These are phyloP conservation scores for Monilinia fructigena DNA, from an alignment of 2,329 filamentous ascomycete species.

Conservation along the genomic window DNA sequence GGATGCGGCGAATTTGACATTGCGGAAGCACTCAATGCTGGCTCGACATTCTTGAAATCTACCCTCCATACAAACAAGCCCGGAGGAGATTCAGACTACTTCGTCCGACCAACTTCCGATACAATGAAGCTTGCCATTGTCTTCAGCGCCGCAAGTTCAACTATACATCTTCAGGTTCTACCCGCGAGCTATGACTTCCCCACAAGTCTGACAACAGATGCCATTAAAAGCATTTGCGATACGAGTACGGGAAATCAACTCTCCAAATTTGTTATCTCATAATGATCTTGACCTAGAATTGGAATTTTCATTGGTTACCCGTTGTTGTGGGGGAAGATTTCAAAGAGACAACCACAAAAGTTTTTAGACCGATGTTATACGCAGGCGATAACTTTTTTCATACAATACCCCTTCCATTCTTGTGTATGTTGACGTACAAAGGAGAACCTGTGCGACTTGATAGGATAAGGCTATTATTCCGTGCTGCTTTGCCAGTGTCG, in stretches of 20 bases:
- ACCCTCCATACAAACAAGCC: constrained; percentile 65
- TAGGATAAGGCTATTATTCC: constrained; percentile 7
- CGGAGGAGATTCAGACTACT: constrained; percentile 69
- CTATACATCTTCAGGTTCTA: constrained; percentile 53
- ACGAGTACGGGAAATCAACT: not conserved
- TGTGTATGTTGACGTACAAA: constrained; percentile 5
- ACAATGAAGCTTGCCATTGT: constrained; percentile 65
- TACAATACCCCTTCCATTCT: constrained; percentile 1
- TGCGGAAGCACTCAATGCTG: constrained; percentile 66
- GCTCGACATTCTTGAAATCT: constrained; percentile 65
- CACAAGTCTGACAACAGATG: constrained; percentile 12
- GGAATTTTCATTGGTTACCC: constrained; percentile 8
- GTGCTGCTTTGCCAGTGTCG: not conserved
- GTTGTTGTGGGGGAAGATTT: not conserved
- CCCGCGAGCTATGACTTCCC: constrained; percentile 24
- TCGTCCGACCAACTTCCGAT: constrained; percentile 59
- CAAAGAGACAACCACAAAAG: not conserved
- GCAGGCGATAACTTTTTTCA: constrained; percentile 5
- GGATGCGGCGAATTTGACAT: constrained; percentile 76
- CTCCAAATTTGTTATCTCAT: constrained; percentile 12
- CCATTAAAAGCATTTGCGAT: constrained; percentile 7
- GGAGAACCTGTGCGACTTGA: not conserved
- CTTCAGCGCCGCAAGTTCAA: constrained; percentile 52
- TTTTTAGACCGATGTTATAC: not conserved
- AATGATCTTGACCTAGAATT: not conserved